These are phyloP conservation scores for Niebla homalea DNA, from an alignment of 495 filamentous ascomycete species.

Conservation along the genomic window DNA sequence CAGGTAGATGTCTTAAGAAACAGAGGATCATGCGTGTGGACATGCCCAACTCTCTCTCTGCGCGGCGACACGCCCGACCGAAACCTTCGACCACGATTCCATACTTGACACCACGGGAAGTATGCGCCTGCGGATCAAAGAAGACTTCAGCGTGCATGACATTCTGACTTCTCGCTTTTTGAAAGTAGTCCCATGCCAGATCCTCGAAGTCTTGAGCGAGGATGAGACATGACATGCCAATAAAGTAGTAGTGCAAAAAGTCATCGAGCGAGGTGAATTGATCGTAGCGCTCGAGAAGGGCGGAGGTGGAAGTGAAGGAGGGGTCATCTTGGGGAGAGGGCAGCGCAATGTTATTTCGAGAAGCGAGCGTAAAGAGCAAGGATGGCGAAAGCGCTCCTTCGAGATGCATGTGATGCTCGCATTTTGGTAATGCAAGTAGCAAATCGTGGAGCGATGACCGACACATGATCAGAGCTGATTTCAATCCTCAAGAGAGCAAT, in stretches of 20 bases:
- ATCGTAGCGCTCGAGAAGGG: constrained; percentile 47
- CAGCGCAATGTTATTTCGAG: constrained; percentile 46
- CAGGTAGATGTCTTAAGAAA: constrained; percentile 55
- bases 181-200: constrained; percentile 63
- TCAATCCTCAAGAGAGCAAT: too few relatives aligned
- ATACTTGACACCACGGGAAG: constrained; percentile 46
- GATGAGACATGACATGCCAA: constrained; percentile 55
- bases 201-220: constrained; percentile 52
- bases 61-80: constrained; percentile 41
- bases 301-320: constrained; percentile 43
- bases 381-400: constrained; percentile 56
- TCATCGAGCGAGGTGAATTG: constrained; percentile 59
- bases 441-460: constrained; percentile 43
- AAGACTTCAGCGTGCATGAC: constrained; percentile 68
- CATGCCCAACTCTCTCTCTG: constrained; percentile 49
- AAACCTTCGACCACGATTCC: constrained; percentile 47
- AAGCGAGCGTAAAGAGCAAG: constrained; percentile 55
- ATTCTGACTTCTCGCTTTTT: constrained; percentile 46
- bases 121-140: constrained; percentile 69
- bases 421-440: constrained; percentile 57
- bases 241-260: constrained; percentile 68
- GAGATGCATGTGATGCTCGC: constrained; percentile 69
- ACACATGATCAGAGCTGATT: constrained; percentile 30
- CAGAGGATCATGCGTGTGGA: constrained; percentile 52
- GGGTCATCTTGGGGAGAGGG: constrained; percentile 36